Base-by-base conservation (phyloP, 352 stramenopile genomes). In the Globisporangium orthogonon region DNA sequence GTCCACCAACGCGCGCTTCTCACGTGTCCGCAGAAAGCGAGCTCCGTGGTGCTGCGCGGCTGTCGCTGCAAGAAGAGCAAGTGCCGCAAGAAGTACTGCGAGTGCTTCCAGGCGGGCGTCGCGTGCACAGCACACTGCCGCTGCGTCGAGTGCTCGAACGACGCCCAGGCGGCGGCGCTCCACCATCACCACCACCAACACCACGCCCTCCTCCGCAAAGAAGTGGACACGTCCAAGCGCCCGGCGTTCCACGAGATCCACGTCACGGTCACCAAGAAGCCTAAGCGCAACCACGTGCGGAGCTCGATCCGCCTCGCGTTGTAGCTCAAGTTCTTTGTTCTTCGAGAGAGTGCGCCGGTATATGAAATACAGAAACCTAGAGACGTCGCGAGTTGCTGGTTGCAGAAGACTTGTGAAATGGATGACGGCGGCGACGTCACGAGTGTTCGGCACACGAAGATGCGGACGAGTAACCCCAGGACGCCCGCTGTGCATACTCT, bases 51-150 rank as follows among this genome's bases (percentile, higher is more conserved):
- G 60, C 71, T 87, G 54, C 76, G 81, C 3, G 90, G 94, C 13
- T 99, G 97, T 63, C 91, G 91, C 61, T 99, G 97, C 78, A 98
- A 98, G 61, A 98, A 98, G 64, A 98, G 88, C 55, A 90, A 89
- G 60, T 99, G 96, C 82, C 72, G 98, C 28, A 99, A 99, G 69
- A 99, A 98, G 61, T 94, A 99, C 74, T 99, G 96, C 74, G 95
- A 98, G 69, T 99, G 97, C 73, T 99, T 98, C 71, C 83, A 98
- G 71, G 97, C 93, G 69, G 83, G 62, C 60, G 88, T 89, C 51
- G 81, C 67, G 73, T 98, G 97, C 65, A 94, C 91, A 7, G 71
- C 75, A 23, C 81, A 93, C 59, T 99, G 96, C 70, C 97, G 97
- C 63, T 99, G 97, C 67, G 71, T 80, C 48, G 90, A 98, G 56